Conservation (phyloP, 208 protist species). For the Crithidia sp. region DNA sequence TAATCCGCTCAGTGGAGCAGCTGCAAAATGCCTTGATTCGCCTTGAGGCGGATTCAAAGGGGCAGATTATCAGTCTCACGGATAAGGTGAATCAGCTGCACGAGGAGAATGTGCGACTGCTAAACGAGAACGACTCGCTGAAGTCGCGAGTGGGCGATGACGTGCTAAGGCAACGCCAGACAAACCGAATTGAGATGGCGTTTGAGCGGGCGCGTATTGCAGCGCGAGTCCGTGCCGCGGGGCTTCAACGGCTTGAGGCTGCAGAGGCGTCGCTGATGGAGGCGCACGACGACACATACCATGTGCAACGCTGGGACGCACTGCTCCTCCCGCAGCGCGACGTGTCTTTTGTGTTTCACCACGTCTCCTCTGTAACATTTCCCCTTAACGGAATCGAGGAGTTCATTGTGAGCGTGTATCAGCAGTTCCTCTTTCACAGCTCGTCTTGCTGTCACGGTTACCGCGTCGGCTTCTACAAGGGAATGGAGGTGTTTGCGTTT, state of each 20-base stretch:
- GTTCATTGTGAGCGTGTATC: slow-evolving; percentile 74
- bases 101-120: slow-evolving; percentile 38
- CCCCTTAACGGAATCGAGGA: slow-evolving; percentile 53
- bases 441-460: slow-evolving; percentile 48
- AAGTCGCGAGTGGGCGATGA: slow-evolving; percentile 79
- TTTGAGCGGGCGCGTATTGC: slow-evolving; percentile 57
- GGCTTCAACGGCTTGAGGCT: slow-evolving; percentile 66
- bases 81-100: slow-evolving; percentile 46
- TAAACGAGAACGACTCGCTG: slow-evolving; percentile 67
- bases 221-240: slow-evolving; percentile 58
- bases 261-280: slow-evolving; percentile 81
- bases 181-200: slow-evolving; percentile 78
- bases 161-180: slow-evolving; percentile 72
- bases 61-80: slow-evolving; percentile 53
- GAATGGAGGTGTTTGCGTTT: slow-evolving; percentile 80
- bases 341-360: slow-evolving; percentile 84
- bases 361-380: slow-evolving; percentile 52
- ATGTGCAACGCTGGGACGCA: slow-evolving; percentile 77
- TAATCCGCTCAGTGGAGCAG: slow-evolving; percentile 67
- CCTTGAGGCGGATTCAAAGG: slow-evolving; percentile 56
- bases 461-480: slow-evolving; percentile 50
- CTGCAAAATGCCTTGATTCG: slow-evolving; percentile 58
- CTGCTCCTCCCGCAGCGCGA: slow-evolving; percentile 65
- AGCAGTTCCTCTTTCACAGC: slow-evolving; percentile 59
- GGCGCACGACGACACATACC: slow-evolving; percentile 84